These are phyloP conservation scores for Macrocystidia cucumis DNA, from an alignment of 1,284 basidiomycete genomes.

Conservation along the genomic window DNA sequence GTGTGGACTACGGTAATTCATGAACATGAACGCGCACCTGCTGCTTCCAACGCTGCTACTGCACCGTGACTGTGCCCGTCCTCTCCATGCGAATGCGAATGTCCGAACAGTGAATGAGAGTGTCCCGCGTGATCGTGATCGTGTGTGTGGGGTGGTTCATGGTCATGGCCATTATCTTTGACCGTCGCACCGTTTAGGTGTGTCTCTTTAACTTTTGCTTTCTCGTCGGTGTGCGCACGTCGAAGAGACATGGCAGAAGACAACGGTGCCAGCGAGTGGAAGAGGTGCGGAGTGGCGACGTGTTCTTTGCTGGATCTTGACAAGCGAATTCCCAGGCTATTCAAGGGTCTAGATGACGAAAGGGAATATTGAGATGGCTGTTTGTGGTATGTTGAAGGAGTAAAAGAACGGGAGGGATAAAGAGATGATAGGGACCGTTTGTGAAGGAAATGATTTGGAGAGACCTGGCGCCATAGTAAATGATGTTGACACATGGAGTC, in stretches of 20 bases:
- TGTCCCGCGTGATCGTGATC: constrained; percentile 18
- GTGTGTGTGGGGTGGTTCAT: constrained; percentile 19
- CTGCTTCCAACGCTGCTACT: constrained; percentile 61
- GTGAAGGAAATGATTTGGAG: too few relatives aligned
- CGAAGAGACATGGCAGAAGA: constrained; percentile 24
- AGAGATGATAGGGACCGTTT: too few relatives aligned
- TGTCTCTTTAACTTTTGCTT: constrained; percentile 3
- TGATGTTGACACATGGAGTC: too few relatives aligned
- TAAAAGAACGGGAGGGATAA: too few relatives aligned
- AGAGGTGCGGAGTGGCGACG: too few relatives aligned
- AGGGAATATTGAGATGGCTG: too few relatives aligned
- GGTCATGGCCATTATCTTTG: constrained; percentile 11
- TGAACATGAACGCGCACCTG: constrained; percentile 35
- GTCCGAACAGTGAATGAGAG: constrained; percentile 1
- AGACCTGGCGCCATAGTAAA: too few relatives aligned
- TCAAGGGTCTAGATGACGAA: too few relatives aligned
- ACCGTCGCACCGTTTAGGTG: constrained; percentile 8
- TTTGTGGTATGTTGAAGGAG: too few relatives aligned
- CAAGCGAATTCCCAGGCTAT: too few relatives aligned
- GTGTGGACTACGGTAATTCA: neutral
- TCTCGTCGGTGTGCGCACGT: constrained; percentile 23
- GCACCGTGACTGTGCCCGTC: constrained; percentile 61
- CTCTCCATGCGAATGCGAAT: constrained; percentile 55
- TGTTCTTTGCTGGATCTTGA: too few relatives aligned
- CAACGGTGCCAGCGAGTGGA: too few relatives aligned